Evolutionary conservation across 2,329 filamentous ascomycete genomes (phyloP).

Genomic region (Apiospora kogelbergensis): DNA sequence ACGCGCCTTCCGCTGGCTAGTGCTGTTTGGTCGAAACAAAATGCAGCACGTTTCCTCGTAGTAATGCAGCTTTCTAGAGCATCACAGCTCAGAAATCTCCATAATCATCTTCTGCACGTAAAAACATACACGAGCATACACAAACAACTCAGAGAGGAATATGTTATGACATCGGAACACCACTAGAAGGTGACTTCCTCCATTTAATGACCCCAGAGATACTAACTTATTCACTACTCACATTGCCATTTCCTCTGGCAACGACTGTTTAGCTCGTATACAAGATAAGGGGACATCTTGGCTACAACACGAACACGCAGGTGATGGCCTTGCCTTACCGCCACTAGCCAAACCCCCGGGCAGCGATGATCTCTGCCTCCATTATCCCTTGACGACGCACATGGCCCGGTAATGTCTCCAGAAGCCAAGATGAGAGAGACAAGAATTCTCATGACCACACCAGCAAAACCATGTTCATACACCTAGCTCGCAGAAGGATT

Average conservation of each 20-base stretch:
- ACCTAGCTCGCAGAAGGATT: neutral
- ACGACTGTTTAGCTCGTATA: neutral
- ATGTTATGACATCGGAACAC: no score
- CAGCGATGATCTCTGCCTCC: neutral
- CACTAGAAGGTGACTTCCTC: no score
- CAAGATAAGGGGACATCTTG: neutral
- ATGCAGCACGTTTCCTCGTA: neutral
- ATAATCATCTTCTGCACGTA: neutral
- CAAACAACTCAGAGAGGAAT: no score
- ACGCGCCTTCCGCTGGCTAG: neutral
- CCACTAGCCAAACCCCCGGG: neutral
- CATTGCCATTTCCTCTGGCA: no score
- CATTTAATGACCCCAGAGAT: no score
- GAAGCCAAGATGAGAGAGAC: neutral
- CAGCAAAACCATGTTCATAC: neutral
- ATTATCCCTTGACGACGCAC: neutral
- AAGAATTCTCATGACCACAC: neutral
- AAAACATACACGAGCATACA: neutral
- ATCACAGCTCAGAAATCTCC: no score
- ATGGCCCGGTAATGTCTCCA: neutral
- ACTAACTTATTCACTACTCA: no score
- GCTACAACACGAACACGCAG: neutral
- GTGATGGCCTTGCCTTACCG: neutral
- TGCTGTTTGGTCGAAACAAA: neutral
- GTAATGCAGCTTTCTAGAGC: neutral